A percentile compares a stretch with the other conserved stretches of the same genome.
Conservation (phyloP, 768 basidiomycete genomes). For the Russula vinacea region DNA sequence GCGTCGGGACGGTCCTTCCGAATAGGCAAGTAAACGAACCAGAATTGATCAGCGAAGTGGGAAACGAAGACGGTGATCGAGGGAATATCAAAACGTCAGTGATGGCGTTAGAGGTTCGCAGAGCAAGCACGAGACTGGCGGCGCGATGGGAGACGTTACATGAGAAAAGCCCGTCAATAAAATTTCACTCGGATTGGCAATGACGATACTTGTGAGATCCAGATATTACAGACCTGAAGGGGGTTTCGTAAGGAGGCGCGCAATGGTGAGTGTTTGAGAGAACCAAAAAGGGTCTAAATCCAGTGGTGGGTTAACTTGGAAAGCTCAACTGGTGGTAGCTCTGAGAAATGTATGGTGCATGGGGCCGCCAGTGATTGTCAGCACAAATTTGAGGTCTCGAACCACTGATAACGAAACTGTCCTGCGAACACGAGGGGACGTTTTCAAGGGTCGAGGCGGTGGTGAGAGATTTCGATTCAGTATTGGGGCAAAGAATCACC, state of each 20-base stretch:
- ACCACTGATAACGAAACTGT: neutral
- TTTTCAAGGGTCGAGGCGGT: neutral
- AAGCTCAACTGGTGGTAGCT: neutral
- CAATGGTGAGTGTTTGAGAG: neutral
- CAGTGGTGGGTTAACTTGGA: conserved; percentile 4
- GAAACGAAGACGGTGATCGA: neutral
- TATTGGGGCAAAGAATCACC: neutral
- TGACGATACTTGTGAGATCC: neutral
- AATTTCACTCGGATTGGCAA: neutral
- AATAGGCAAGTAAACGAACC: conserved; percentile 6
- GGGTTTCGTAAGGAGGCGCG: neutral
- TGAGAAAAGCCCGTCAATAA: neutral
- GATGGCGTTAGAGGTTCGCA: neutral
- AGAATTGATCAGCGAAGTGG: conserved; percentile 2
- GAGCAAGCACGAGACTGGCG: neutral
- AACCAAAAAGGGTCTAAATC: neutral
- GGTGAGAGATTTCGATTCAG: neutral
- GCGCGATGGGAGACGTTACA: neutral
- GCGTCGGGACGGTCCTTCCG: conserved; percentile 4
- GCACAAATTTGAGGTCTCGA: neutral
- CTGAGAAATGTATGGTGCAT: neutral
- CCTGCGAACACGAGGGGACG: neutral
- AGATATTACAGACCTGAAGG: neutral
- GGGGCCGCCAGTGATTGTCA: neutral
- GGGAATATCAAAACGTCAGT: neutral